Evolutionary conservation across 1,284 basidiomycete genomes (phyloP).

Genomic region (Cryptococcus sp.): DNA sequence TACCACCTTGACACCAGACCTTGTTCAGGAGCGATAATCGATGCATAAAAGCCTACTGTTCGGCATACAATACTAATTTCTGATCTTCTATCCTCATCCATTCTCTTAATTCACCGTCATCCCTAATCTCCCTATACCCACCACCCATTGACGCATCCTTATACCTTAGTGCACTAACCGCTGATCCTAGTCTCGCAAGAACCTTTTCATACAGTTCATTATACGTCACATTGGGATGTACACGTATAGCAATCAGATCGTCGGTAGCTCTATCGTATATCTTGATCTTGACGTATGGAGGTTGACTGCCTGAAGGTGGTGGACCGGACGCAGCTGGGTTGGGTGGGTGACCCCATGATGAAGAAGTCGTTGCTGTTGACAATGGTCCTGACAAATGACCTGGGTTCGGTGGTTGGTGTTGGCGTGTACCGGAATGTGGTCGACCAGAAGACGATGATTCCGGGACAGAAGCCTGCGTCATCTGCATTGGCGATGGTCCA

Average conservation of each 20-base stretch:
- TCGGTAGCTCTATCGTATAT: constrained; percentile 88
- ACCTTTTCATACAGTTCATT: constrained; percentile 86
- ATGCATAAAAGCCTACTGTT: constrained; percentile 21
- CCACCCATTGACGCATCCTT: constrained; percentile 60
- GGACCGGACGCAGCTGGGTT: constrained; percentile 8
- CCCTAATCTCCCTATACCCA: constrained; percentile 62
- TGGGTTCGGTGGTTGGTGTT: constrained; percentile 6
- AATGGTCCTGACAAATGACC: constrained; percentile 2
- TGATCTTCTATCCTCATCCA: constrained; percentile 78
- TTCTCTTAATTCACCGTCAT: constrained; percentile 65
- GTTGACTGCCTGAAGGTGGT: constrained; percentile 48
- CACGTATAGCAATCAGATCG: constrained; percentile 94
- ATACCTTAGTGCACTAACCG: constrained; percentile 67
- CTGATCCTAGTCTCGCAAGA: constrained; percentile 72
- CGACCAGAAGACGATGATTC: constrained; percentile 6
- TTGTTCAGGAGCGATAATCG: too few relatives aligned
- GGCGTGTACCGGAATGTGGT: constrained; percentile 11
- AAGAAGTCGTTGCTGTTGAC: constrained; percentile 15
- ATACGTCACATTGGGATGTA: constrained; percentile 86
- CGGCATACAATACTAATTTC: constrained; percentile 82
- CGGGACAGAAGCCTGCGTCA: too few relatives aligned
- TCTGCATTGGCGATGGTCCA: constrained; percentile 25
- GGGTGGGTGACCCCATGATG: constrained; percentile 23
- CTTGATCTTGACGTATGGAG: constrained; percentile 94
- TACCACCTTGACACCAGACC: too few relatives aligned